Conservation (phyloP, 1,284 basidiomycete genomes). For the Phylloboletellus chloephorus region DNA sequence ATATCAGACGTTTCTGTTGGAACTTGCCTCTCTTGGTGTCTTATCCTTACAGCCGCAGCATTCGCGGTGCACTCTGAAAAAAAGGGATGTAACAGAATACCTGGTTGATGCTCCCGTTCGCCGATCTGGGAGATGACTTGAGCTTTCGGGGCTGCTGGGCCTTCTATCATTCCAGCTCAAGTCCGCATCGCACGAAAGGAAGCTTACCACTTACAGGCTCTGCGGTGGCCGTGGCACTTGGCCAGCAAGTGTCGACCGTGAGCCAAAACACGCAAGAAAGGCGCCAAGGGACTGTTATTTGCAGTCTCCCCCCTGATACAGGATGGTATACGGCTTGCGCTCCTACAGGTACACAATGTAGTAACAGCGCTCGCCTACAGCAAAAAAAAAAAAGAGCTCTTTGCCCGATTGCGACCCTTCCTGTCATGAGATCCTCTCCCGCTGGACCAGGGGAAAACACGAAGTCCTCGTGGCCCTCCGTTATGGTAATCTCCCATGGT, state of each 20-base stretch:
- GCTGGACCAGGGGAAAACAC: slow-evolving; percentile 14
- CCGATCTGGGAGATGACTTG: too few relatives aligned
- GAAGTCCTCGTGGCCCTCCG: slow-evolving; percentile 25
- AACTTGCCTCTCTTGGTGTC: slow-evolving; percentile 23
- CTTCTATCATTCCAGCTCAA: slow-evolving; percentile 1
- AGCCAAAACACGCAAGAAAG: slow-evolving; percentile 1
- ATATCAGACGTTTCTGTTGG: slow-evolving; percentile 30
- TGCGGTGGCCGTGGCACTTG: too few relatives aligned
- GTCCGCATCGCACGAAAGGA: neutral
- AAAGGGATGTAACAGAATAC: too few relatives aligned
- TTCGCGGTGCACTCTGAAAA: too few relatives aligned
- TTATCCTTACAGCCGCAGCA: slow-evolving; percentile 6
- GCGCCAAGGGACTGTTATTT: too few relatives aligned
- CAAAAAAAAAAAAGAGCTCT: slow-evolving; percentile 4
- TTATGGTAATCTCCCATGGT: slow-evolving; percentile 14
- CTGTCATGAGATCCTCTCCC: slow-evolving; percentile 13
- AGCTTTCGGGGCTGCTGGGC: neutral
- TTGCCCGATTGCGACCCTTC: slow-evolving; percentile 19
- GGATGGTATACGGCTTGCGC: slow-evolving; percentile 16
- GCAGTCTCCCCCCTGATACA: too few relatives aligned
- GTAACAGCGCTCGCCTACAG: slow-evolving; percentile 3
- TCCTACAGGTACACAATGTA: neutral
- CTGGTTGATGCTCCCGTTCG: too few relatives aligned
- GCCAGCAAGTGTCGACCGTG: slow-evolving; percentile 6
- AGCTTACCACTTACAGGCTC: neutral